Percentiles rank a stretch among this genome's conserved stretches.
Conservation (phyloP, 2,329 filamentous ascomycete species). For the Septoria petroselini region DNA sequence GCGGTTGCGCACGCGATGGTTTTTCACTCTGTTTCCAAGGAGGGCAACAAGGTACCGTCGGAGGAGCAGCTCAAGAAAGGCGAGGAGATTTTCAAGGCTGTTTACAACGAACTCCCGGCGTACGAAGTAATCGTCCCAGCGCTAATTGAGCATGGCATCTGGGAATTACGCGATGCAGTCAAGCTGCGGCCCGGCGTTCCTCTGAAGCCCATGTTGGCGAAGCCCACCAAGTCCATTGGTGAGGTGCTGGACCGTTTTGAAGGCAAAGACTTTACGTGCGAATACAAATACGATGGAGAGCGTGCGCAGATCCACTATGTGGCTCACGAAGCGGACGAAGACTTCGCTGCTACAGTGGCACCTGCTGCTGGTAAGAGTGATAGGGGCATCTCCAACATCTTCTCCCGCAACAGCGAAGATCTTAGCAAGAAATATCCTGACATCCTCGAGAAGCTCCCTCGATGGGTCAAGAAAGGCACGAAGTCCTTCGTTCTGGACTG, state of each 20-base stretch:
- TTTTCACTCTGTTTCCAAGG: constrained; percentile 71
- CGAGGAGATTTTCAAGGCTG: constrained; percentile 80
- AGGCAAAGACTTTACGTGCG: constrained; percentile 91
- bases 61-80: constrained; percentile 77
- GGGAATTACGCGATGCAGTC: constrained; percentile 77
- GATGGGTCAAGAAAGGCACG: constrained; percentile 85
- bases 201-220: constrained; percentile 96
- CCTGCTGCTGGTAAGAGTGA: constrained; percentile 63
- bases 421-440: constrained; percentile 97
- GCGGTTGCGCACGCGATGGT: constrained; percentile 86
- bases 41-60: constrained; percentile 65
- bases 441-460: constrained; percentile 79
- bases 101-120: constrained; percentile 83
- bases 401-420: constrained; percentile 96
- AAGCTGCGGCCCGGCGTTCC: constrained; percentile 91
- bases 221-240: constrained; percentile 96
- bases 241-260: constrained; percentile 97
- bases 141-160: constrained; percentile 81
- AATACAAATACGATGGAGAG: constrained; percentile 99
- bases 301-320: constrained; percentile 98
- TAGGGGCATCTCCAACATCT: constrained; percentile 82
- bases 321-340: constrained; percentile 69
- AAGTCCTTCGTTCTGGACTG: constrained; percentile 98
- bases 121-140: constrained; percentile 94
- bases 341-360: constrained; percentile 60